Base-by-base conservation (phyloP, 805 yeast genomes). In the Ogataea zsoltii region DNA sequence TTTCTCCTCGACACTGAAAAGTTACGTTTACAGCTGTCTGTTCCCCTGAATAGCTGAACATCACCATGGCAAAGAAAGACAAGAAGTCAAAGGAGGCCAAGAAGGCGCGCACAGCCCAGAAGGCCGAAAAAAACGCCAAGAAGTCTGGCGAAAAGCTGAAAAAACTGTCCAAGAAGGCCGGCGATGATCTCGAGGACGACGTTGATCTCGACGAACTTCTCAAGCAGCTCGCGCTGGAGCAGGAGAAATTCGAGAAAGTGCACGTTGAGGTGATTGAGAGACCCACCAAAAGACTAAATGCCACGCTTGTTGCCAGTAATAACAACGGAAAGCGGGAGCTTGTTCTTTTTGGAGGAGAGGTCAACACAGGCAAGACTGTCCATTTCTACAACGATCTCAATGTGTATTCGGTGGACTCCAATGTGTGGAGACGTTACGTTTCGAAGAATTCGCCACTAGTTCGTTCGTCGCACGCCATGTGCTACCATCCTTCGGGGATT, bases 401-500 rank as follows among this genome's bases (percentile, higher is more conserved):
- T 60, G 74, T 85, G 2, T 91, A 85, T 66, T 71, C 87, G 6
- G 74, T 86, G 5, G 95, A 88, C 54, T 81, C 86, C 33, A 85
- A 85, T 58, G 77, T 71, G 17, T 92, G 99, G 99, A 77, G 89
- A 49, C 76, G 75, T 48, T 77, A 83, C 54, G 70, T 83, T 2
- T 88, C 96, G 2, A 87, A 86, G 56, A 92, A 92, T 61, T 67
- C 95, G 0, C 99, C 99, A 13, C 77, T 91, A 61, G 96, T 97
- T 1, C 72, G 99, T 51, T 87, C 96, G 0, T 89, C 97, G 0
- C 97, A 95, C 55, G 87, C 96, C 1, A 87, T 91, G 88, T 83
- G 91, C 50, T 84, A 88, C 0, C 98, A 92, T 66, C 96, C 97
- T 1, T 80, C 90, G 2, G 98, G 98, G 10, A 71, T 91, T 2